Conservation (phyloP, 176 grass and related monocot species). For the Carex scoparia region DNA sequence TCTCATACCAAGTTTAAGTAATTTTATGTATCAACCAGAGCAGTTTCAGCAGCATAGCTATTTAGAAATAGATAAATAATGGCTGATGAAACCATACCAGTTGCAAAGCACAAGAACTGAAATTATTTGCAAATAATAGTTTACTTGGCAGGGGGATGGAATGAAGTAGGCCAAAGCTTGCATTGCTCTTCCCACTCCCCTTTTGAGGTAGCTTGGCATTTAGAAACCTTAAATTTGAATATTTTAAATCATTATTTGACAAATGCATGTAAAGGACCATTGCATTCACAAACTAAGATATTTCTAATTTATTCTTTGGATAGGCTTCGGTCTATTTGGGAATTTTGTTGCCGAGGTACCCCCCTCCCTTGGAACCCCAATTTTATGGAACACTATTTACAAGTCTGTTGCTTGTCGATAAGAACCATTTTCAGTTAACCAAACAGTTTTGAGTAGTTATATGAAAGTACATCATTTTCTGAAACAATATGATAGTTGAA, state of each 20-base stretch:
- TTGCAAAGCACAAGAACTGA: background rate
- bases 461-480: background rate
- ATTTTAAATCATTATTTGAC: background rate
- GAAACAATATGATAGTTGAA: background rate
- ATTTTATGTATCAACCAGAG: background rate
- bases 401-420: background rate
- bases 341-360: too few species aligned
- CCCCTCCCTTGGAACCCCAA: background rate
- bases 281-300: background rate
- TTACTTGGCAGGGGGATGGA: conserved; percentile 73
- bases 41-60: background rate
- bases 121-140: background rate
- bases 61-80: background rate
- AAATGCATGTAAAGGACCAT: background rate
- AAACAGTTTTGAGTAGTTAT: background rate
- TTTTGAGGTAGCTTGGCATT: conserved; percentile 68
- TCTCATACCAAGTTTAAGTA: too few species aligned
- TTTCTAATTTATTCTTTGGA: background rate
- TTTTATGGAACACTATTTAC: background rate
- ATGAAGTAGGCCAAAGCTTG: conserved; percentile 97
- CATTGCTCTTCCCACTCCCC: conserved; percentile 90
- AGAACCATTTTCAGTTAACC: background rate
- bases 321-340: background rate
- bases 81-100: background rate
- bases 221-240: too few species aligned